Conservation (phyloP, 2,329 filamentous ascomycete genomes). For the Pestalotiopsis sp. region DNA sequence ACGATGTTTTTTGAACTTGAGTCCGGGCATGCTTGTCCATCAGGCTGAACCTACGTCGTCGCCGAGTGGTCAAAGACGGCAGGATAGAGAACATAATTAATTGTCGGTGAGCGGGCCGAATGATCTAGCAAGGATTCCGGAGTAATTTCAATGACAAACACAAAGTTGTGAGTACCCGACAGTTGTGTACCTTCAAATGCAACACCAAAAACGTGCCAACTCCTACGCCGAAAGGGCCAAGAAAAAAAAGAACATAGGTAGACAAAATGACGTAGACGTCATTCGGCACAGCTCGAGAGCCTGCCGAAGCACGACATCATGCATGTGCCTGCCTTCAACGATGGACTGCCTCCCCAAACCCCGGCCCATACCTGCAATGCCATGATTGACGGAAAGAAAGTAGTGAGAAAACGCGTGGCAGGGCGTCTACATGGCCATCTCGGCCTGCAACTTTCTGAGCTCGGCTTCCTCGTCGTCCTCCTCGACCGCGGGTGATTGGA, state of each 20-base stretch:
- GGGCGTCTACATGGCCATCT: constrained; percentile 86
- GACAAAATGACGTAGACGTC: constrained; percentile 5
- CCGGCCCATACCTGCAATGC: constrained; percentile 20
- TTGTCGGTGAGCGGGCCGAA: constrained; percentile 3
- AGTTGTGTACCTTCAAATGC: constrained; percentile 9
- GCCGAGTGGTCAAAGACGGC: not conserved
- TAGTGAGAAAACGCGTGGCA: constrained; percentile 8
- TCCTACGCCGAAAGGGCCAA: constrained; percentile 14
- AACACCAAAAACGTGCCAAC: constrained; percentile 13
- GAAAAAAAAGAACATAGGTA: constrained; percentile 12
- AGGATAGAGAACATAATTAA: not conserved
- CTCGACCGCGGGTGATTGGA: constrained; percentile 53
- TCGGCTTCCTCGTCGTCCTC: constrained; percentile 98
- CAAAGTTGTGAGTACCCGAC: constrained; percentile 11
- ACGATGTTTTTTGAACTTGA: not conserved
- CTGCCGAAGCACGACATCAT: not conserved
- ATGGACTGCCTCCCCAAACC: constrained; percentile 4
- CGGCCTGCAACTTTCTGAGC: constrained; percentile 87
- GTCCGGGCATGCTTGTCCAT: not conserved
- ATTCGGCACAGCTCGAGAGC: constrained; percentile 2
- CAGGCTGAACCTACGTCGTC: not conserved
- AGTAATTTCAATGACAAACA: constrained; percentile 8
- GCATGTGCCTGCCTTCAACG: not conserved
- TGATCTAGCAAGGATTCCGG: constrained; percentile 14
- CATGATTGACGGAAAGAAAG: constrained; percentile 16